These are phyloP conservation scores for Chrysoporthe austroafricana DNA, from an alignment of 2,329 filamentous ascomycete species.

Conservation along the genomic window DNA sequence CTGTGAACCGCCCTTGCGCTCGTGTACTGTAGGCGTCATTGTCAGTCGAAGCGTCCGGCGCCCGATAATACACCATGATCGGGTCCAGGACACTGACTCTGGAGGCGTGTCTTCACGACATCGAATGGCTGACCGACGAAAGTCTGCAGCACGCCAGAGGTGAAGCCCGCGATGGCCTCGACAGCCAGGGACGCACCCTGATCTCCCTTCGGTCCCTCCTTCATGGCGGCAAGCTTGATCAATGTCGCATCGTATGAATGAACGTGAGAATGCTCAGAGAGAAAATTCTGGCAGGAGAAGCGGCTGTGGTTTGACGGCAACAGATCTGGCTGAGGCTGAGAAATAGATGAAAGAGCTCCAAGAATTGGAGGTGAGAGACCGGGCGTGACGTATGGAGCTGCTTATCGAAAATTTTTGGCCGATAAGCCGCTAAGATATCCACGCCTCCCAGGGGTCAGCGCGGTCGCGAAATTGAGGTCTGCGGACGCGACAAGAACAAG, in stretches of 20 bases:
- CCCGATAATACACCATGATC: background rate
- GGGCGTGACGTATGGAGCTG: slow-evolving; percentile 24
- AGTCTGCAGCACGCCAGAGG: slow-evolving; percentile 84
- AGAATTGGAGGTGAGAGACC: slow-evolving; percentile 14
- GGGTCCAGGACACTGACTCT: slow-evolving; percentile 59
- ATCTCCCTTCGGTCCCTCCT: slow-evolving; percentile 48
- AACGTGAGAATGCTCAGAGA: background rate
- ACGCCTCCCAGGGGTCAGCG: background rate
- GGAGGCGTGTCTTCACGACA: slow-evolving; percentile 93
- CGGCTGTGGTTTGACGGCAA: background rate
- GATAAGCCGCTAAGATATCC: slow-evolving; percentile 24
- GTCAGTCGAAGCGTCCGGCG: background rate
- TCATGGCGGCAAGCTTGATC: slow-evolving; percentile 21
- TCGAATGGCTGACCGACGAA: slow-evolving; percentile 90
- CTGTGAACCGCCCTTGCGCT: slow-evolving; percentile 44
- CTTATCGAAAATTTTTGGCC: slow-evolving; percentile 29
- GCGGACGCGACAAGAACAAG: background rate
- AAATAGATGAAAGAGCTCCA: background rate
- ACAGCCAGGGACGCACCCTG: slow-evolving; percentile 73
- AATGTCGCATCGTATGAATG: slow-evolving; percentile 23
- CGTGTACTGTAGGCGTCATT: slow-evolving; percentile 47
- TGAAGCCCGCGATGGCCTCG: slow-evolving; percentile 88
- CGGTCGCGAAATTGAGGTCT: background rate
- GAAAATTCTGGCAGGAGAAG: background rate
- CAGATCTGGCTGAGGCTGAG: background rate